Conservation (phyloP, 352 stramenopile species). For the Bremia lactucae region DNA sequence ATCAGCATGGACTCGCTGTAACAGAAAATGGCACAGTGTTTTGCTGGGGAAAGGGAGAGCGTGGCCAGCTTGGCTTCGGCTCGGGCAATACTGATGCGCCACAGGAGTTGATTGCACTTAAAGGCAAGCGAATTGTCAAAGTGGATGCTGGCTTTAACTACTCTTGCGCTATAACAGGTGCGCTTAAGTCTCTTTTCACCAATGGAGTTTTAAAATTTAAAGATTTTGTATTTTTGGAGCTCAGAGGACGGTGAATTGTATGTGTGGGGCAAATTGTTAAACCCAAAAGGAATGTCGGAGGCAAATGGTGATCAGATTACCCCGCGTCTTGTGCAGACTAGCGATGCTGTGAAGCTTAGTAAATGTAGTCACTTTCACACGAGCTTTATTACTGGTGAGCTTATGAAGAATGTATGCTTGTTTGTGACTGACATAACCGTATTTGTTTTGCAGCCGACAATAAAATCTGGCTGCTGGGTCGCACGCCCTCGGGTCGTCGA, state of each 20-base stretch:
- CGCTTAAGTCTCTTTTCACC: background rate
- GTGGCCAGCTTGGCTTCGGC: conserved; percentile 70
- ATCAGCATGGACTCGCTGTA: conserved; percentile 67
- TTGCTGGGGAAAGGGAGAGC: conserved; percentile 77
- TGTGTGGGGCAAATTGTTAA: conserved; percentile 78
- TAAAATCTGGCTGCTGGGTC: conserved; percentile 67
- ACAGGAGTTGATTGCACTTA: conserved; percentile 71
- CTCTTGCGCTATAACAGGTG: conserved; percentile 49
- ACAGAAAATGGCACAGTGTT: conserved; percentile 61
- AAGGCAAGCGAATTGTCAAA: conserved; percentile 43
- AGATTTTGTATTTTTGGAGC: conserved; percentile 1
- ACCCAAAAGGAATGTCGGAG: conserved; percentile 49
- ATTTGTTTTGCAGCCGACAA: conserved; percentile 32
- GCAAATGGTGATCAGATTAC: conserved; percentile 61
- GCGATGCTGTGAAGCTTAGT: conserved; percentile 49
- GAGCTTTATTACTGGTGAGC: conserved; percentile 62
- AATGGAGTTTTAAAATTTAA: background rate
- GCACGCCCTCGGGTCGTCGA: conserved; percentile 59
- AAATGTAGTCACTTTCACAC: conserved; percentile 82
- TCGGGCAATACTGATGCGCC: conserved; percentile 59
- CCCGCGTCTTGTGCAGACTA: conserved; percentile 59
- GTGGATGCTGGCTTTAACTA: conserved; percentile 81
- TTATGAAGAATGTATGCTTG: background rate
- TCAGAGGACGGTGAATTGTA: conserved; percentile 68
- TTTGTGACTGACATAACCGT: background rate